phyloP scores from a whole-genome alignment of 2,329 filamentous ascomycete genomes.

The Aspergillus persii region DNA sequence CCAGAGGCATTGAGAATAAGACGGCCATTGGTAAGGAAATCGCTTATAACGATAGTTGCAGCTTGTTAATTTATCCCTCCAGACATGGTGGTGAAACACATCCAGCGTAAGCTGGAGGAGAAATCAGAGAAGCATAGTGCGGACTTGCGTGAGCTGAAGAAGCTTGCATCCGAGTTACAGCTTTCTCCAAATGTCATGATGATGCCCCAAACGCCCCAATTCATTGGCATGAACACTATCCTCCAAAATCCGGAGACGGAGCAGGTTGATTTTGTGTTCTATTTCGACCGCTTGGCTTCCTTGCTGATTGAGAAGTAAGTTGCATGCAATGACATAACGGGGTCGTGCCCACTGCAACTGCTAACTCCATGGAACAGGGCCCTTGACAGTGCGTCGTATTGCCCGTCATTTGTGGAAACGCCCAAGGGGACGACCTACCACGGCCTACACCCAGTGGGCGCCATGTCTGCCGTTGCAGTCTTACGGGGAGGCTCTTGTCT shows the following conservation, averaged over 20 bases:
- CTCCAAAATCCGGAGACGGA: constrained; percentile 75
- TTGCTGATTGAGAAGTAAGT: constrained; percentile 70
- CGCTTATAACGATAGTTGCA: neutral
- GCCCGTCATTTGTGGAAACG: constrained; percentile 63
- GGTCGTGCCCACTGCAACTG: too few relatives aligned
- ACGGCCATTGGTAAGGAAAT: constrained; percentile 67
- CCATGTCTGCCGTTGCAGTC: constrained; percentile 81
- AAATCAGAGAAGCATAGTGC: constrained; percentile 82
- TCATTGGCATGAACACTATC: constrained; percentile 85
- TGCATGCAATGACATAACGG: neutral
- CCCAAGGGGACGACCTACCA: constrained; percentile 67
- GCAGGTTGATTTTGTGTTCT: constrained; percentile 93
- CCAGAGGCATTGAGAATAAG: constrained; percentile 88
- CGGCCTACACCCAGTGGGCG: constrained; percentile 69
- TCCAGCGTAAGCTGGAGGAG: constrained; percentile 78
- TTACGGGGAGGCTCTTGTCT: constrained; percentile 85
- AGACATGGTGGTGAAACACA: constrained; percentile 93
- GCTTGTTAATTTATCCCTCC: constrained; percentile 11
- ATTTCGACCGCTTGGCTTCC: constrained; percentile 87
- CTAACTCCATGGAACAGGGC: constrained; percentile 52
- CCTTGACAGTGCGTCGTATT: constrained; percentile 73
- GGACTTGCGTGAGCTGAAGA: constrained; percentile 72
- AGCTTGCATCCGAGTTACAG: constrained; percentile 67
- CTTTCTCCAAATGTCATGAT: constrained; percentile 73
- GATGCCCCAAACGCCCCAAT: constrained; percentile 73